phyloP scores from a whole-genome alignment of 495 filamentous ascomycete genomes.

The Neurospora sp. region DNA sequence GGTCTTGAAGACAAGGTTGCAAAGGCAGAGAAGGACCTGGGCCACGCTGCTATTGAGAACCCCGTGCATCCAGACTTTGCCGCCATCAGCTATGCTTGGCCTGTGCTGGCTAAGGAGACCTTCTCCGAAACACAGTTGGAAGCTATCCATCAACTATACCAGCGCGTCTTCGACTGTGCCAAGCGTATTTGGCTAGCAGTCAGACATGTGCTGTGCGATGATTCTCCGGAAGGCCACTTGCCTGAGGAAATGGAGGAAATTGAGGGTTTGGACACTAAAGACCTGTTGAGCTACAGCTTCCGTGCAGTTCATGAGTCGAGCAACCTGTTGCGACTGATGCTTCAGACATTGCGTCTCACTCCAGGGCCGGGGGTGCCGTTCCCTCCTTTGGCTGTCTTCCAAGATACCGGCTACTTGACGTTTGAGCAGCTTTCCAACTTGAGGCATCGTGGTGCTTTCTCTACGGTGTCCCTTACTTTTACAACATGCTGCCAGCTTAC shows the following conservation, averaged over 20 bases:
- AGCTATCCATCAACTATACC: slow-evolving; percentile 34
- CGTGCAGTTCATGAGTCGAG: slow-evolving; percentile 83
- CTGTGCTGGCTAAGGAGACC: slow-evolving; percentile 22
- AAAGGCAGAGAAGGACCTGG: slow-evolving; percentile 46
- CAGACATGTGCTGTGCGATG: slow-evolving; percentile 68
- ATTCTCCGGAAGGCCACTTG: slow-evolving; percentile 82
- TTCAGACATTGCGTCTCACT: slow-evolving; percentile 30
- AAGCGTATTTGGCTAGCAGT: slow-evolving; percentile 63
- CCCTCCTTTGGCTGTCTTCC: slow-evolving; percentile 35
- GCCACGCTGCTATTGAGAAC: slow-evolving; percentile 48
- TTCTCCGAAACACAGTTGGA: slow-evolving; percentile 27
- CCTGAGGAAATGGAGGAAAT: slow-evolving; percentile 60
- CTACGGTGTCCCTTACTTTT: slow-evolving; percentile 84
- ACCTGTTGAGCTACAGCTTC: slow-evolving; percentile 86
- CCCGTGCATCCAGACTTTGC: slow-evolving; percentile 65
- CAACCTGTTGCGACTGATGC: slow-evolving; percentile 47
- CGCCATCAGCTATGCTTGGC: slow-evolving; percentile 43
- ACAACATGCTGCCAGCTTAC: slow-evolving; percentile 58
- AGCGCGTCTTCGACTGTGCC: slow-evolving; percentile 46
- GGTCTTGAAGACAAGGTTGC: slow-evolving; percentile 48
- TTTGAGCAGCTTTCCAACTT: slow-evolving; percentile 75
- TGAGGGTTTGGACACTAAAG: slow-evolving; percentile 68
- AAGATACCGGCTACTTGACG: slow-evolving; percentile 52
- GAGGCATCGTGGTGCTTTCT: slow-evolving; percentile 87
- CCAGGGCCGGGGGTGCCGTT: slow-evolving; percentile 23